Evolutionary conservation across 768 basidiomycete genomes (phyloP), one percentile per base, ranked within the genome.

Genomic region (Suillus subluteus): DNA sequence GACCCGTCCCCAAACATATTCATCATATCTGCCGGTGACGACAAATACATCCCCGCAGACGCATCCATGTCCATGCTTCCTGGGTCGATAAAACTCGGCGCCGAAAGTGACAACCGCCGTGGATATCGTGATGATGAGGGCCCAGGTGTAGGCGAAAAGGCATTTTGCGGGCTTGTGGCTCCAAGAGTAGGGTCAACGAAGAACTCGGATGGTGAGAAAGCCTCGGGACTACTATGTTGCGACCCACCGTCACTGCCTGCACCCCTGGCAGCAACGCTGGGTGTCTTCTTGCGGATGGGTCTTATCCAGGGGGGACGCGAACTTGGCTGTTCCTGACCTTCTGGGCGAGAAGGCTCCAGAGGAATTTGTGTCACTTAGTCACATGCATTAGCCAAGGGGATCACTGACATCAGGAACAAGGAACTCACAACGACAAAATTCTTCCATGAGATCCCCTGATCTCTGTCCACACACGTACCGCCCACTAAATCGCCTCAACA

Each of bases 371-470:
- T 94, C 72, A 91, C 90, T 92, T 71, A 1, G 69, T 35, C 54
- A 63, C 66, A 63, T 4, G 62, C 54, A 58, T 74, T 13, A 70
- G 73, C 21, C 37, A 63, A 64, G 55, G 46, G 18, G 38, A 62
- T 55, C 9, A 37, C 59, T 30, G 32, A 16, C 26, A 59, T 43
- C 48, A 55, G 38, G 37, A 32, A 21, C 26, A 64, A 50, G 67
- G 63, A 18, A 82, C 82, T 77, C 68, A 91, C 94, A 79, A 75
- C 95, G 88, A 80, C 96, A 97, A 76, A 96, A 96, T 76, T 97
- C 96, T 74, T 97, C 95, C 86, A 98, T 91, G 52, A 97, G 84
- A 78, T 97, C 96, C 37, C 95, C 94, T 56, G 92, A 94, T 62
- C 96, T 83, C 52, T 95, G 86, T 2, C 95, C 95, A 74, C 96